Conservation (phyloP, 768 basidiomycete genomes). For the Rossbeevera mucosa region DNA sequence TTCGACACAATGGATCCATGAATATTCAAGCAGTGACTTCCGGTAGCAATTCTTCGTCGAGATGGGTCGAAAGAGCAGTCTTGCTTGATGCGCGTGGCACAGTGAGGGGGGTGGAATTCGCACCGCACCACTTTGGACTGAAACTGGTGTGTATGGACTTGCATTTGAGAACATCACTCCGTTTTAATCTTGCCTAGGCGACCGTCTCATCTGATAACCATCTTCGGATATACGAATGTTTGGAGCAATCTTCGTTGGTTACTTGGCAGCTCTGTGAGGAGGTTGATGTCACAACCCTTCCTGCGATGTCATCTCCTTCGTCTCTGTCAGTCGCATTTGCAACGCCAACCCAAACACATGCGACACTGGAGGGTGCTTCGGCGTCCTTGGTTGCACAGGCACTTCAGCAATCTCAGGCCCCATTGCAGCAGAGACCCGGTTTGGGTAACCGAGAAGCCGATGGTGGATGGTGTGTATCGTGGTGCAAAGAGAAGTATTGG, state of each 20-base stretch:
- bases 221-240: constrained; percentile 86
- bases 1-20: constrained; percentile 23
- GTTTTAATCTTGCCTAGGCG: constrained; percentile 47
- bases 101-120: constrained; percentile 82
- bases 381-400: constrained; percentile 62
- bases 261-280: constrained; percentile 75
- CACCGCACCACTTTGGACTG: constrained; percentile 81
- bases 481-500: constrained; percentile 97
- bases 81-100: constrained; percentile 83
- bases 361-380: constrained; percentile 49
- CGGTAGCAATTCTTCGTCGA: constrained; percentile 31
- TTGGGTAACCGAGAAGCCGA: constrained; percentile 73
- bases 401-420: constrained; percentile 47
- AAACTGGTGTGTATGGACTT: constrained; percentile 59
- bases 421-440: constrained; percentile 36
- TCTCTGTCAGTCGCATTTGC: constrained; percentile 57
- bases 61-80: constrained; percentile 73
- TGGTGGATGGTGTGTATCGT: constrained; percentile 89
- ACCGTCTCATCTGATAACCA: constrained; percentile 84
- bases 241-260: constrained; percentile 66
- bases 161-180: not conserved
- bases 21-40: constrained; percentile 9
- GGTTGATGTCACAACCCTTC: constrained; percentile 63
- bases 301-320: constrained; percentile 37
- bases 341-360: constrained; percentile 64